Evolutionary conservation across 2,329 filamentous ascomycete species (phyloP).

Genomic region (Dactylonectria estremocensis): DNA sequence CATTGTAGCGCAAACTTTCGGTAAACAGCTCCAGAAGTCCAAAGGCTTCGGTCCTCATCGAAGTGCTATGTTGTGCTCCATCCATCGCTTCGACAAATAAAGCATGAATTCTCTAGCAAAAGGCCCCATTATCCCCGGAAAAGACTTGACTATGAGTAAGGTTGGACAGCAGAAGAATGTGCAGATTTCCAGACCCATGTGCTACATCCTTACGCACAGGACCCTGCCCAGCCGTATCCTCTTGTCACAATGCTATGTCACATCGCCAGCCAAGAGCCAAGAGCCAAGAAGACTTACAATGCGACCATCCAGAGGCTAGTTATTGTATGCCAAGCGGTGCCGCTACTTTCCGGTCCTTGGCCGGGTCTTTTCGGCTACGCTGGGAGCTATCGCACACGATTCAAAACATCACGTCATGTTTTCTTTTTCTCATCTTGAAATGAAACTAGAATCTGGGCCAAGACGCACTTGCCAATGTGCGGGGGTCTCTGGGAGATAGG

Average conservation of each 20-base stretch:
- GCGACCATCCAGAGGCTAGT: background rate
- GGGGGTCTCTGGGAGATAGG: background rate
- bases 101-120: background rate
- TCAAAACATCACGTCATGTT: constrained; percentile 2
- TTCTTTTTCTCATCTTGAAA: background rate
- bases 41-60: too few relatives aligned
- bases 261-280: background rate
- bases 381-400: background rate
- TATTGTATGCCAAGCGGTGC: background rate
- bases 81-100: too few relatives aligned
- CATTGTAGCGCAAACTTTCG: too few relatives aligned
- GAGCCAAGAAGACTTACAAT: background rate
- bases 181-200: background rate
- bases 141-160: background rate
- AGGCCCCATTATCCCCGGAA: background rate
- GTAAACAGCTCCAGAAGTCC: too few relatives aligned
- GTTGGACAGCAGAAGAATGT: background rate
- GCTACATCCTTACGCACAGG: too few relatives aligned
- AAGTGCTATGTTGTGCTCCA: too few relatives aligned
- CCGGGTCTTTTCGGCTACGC: background rate
- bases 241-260: background rate
- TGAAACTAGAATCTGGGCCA: background rate
- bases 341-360: background rate
- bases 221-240: background rate
- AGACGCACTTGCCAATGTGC: background rate